Evolutionary conservation across 1,284 basidiomycete species (phyloP).

Genomic region (Mycena citricolor): DNA sequence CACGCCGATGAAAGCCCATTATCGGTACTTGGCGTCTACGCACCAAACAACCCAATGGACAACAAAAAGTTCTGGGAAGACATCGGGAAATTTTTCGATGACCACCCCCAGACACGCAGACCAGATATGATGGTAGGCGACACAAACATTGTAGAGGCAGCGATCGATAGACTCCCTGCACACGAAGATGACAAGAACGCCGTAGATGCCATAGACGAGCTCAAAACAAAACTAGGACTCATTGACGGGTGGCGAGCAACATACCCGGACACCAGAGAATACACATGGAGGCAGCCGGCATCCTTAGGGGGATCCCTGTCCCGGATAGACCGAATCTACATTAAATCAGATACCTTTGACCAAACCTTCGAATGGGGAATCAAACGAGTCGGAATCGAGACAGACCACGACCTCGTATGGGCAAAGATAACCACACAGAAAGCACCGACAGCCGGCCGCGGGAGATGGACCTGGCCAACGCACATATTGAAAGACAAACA

Average conservation of each 20-base stretch:
- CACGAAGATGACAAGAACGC: slow-evolving; percentile 22
- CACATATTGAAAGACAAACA: slow-evolving; percentile 7
- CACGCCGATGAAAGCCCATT: slow-evolving; percentile 14
- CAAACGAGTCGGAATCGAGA: not conserved
- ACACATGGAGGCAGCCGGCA: slow-evolving; percentile 5
- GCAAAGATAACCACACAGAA: not conserved
- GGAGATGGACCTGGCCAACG: slow-evolving; percentile 1
- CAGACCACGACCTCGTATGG: slow-evolving; percentile 9
- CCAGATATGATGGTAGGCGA: slow-evolving; percentile 40
- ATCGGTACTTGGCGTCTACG: slow-evolving; percentile 35
- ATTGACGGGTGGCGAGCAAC: slow-evolving; percentile 23
- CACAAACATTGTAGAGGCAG: slow-evolving; percentile 42
- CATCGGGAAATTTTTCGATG: slow-evolving; percentile 17
- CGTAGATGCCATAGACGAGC: slow-evolving; percentile 19
- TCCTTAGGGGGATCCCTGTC: slow-evolving; percentile 6
- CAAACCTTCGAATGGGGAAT: slow-evolving; percentile 13
- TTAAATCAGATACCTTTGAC: not conserved
- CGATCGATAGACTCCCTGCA: slow-evolving; percentile 34
- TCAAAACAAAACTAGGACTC: slow-evolving; percentile 27
- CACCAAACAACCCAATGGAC: slow-evolving; percentile 30
- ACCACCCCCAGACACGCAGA: not conserved
- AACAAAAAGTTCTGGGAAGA: slow-evolving; percentile 33
- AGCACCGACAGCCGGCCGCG: slow-evolving; percentile 3
- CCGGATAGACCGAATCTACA: slow-evolving; percentile 10
- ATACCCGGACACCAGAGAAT: not conserved